These are phyloP conservation scores for Phaeoacremonium minimum DNA, from an alignment of 2,329 filamentous ascomycete species.

Conservation along the genomic window DNA sequence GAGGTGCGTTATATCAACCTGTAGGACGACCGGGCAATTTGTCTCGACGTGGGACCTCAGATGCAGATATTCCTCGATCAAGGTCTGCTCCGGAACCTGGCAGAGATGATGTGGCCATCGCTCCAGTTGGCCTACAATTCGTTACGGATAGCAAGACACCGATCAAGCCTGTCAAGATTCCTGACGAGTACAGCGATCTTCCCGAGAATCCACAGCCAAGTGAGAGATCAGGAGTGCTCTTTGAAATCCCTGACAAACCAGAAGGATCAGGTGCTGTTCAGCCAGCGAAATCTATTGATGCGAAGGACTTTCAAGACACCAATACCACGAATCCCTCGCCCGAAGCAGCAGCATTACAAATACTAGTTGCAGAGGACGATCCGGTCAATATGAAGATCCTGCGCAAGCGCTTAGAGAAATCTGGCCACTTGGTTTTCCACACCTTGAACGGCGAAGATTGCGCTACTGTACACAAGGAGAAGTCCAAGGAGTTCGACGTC, in stretches of 20 bases:
- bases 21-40: neutral
- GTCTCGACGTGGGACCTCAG: conserved; percentile 7
- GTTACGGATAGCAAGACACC: conserved; percentile 40
- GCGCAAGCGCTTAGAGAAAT: conserved; percentile 72
- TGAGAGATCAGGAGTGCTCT: conserved; percentile 29
- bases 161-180: conserved; percentile 41
- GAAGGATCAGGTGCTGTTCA: neutral
- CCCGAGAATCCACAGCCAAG: conserved; percentile 21
- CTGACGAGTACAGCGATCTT: conserved; percentile 37
- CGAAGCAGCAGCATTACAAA: conserved; percentile 42
- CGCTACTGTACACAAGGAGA: conserved; percentile 63
- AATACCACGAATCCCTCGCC: conserved; percentile 4
- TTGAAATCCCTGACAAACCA: conserved; percentile 27
- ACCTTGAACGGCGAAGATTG: conserved; percentile 86
- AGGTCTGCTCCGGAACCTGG: conserved; percentile 2
- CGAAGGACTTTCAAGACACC: conserved; percentile 1
- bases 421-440: conserved; percentile 66
- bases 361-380: conserved; percentile 84
- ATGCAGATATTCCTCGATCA: conserved; percentile 4
- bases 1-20: conserved; percentile 3
- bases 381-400: conserved; percentile 82
- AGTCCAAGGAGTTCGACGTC: conserved; percentile 63
- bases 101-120: no score
- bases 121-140: conserved; percentile 26
- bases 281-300: conserved; percentile 1